A percentile compares a stretch with the other conserved stretches of the same genome.
phyloP scores from a whole-genome alignment of 179 eudicot species.

The Beta macrorhiza region DNA sequence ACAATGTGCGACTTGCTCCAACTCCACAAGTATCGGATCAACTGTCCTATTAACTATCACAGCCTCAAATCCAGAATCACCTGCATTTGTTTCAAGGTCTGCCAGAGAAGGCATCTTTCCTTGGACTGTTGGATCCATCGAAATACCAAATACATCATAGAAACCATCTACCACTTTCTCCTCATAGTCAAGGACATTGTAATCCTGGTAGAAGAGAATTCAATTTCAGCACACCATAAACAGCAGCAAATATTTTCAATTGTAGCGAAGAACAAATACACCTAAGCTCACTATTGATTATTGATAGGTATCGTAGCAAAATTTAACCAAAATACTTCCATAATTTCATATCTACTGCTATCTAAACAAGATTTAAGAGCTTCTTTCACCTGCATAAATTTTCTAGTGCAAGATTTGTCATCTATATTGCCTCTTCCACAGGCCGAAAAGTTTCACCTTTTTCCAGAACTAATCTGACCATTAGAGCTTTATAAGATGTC shows the following conservation, averaged over 20 bases:
- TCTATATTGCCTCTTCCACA: background rate
- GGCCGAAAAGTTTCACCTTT: background rate
- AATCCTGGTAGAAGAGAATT: constrained; percentile 52
- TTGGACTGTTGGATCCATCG: constrained; percentile 58
- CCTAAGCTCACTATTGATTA: background rate
- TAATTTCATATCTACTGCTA: background rate
- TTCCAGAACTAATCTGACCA: background rate
- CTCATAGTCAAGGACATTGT: constrained; percentile 83
- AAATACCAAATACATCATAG: constrained; percentile 77
- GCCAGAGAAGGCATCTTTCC: constrained; percentile 83
- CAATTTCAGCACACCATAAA: constrained; percentile 22
- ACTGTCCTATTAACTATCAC: constrained; percentile 73
- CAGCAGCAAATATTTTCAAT: constrained; percentile 3
- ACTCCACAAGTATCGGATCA: constrained; percentile 80
- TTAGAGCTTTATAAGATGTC: background rate
- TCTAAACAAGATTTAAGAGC: background rate
- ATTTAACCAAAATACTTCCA: background rate
- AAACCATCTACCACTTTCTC: constrained; percentile 96
- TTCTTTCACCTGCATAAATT: background rate
- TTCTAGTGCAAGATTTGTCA: background rate
- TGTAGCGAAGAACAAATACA: background rate
- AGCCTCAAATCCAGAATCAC: constrained; percentile 77
- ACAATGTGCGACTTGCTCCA: constrained; percentile 91
- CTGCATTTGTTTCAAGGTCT: constrained; percentile 78
- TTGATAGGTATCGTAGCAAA: background rate